Evolutionary conservation across 2,329 filamentous ascomycete genomes (phyloP).

Genomic region (Sporothrix mexicana): DNA sequence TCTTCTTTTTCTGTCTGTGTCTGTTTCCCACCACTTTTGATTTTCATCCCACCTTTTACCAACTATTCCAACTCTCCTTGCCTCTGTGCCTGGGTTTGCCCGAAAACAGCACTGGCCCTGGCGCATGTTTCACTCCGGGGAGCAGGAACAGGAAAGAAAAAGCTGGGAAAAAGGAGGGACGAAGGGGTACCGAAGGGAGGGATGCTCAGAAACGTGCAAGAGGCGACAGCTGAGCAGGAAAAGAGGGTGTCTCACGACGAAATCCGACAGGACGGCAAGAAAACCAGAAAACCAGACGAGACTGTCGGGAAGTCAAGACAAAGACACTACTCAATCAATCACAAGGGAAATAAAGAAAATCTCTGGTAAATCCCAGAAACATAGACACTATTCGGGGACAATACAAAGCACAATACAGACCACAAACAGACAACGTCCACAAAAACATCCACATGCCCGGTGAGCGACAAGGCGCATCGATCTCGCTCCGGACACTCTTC

Average conservation of each 20-base stretch:
- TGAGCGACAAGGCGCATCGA: neutral
- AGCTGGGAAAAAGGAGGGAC: neutral
- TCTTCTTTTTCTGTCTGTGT: too few relatives aligned
- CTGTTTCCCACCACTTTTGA: neutral
- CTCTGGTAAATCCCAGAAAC: neutral
- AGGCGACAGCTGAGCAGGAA: neutral
- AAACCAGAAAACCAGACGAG: neutral
- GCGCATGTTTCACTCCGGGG: slow-evolving; percentile 11
- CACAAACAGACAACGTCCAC: too few relatives aligned
- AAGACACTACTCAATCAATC: neutral
- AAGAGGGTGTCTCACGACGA: slow-evolving; percentile 17
- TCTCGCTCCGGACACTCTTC: neutral
- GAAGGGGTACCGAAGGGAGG: too few relatives aligned
- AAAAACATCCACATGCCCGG: neutral
- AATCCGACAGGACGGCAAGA: neutral
- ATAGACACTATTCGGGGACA: too few relatives aligned
- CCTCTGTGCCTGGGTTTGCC: neutral
- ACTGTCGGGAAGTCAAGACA: neutral
- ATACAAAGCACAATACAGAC: too few relatives aligned
- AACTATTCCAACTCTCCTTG: neutral
- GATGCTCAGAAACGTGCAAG: too few relatives aligned
- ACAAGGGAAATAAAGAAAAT: neutral
- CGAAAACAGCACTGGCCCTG: neutral
- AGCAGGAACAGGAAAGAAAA: neutral
- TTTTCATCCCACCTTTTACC: neutral